Evolutionary conservation across 495 filamentous ascomycete genomes (phyloP), one percentile per base, ranked within the genome.

Genomic region (Aspergillus avenaceus): DNA sequence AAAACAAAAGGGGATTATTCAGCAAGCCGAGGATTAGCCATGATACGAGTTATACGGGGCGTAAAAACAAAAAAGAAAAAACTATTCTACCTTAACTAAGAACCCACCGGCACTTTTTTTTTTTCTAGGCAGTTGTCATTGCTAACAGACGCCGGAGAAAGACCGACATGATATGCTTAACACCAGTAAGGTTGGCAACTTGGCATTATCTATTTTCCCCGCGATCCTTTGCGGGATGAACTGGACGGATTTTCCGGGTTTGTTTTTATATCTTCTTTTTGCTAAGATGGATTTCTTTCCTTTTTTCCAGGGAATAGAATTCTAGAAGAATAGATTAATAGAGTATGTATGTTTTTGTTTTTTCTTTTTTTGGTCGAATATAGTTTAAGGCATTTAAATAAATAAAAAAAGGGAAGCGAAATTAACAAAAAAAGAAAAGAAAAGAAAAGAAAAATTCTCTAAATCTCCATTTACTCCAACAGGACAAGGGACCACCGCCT

Each of bases 141-240:
- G 31, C 29, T 31, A 45, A 43, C 45, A 21, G 45, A 47, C 38
- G 29, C 55, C 55, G 51, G 55, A 44, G 48, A 58, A 58, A 51
- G 47, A 36, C 55, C 55, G 51, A 58, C 47, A 52, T 34, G 45
- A 69, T 72, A 72, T 71, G 69, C 69, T 72, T 72, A 72, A 72
- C 67, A 62, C 65, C 57, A 69, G 63, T 71, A 72, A 72, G 69
- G 69, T 72, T 72, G 62, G 69, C 59, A 56, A 52, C 53, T 56
- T 56, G 53, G 53, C 53, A 56, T 31, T 44, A 8, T 40, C 41
- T 27, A 19, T 31, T 53, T 49, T 40, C 55, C 54, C 55, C 55
- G 50, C 28, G 50, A 50, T 54, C 55, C 55, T 53, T 45, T 45
- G 38, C 51, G 37, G 25, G n/a, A 52, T 16, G 27, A 31, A 47